Base-by-base conservation (phyloP, 495 filamentous ascomycete genomes). In the Tetracladium setigerum region DNA sequence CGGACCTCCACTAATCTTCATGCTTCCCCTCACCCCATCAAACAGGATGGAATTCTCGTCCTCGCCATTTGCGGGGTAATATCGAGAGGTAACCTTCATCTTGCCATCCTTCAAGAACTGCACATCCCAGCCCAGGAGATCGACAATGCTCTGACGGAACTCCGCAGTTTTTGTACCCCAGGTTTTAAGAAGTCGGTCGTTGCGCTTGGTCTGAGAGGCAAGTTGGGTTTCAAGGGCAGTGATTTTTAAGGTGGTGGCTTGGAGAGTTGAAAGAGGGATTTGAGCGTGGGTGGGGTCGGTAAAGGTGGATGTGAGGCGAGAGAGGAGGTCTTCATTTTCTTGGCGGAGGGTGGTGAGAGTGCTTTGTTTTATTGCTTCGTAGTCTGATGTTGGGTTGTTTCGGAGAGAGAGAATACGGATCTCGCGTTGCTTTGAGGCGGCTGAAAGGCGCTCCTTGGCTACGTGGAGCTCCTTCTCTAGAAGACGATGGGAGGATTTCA, bases 1-100 rank as follows among this genome's bases (percentile, higher is more conserved):
- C 4, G 88, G 87, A 0, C 92, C 92, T 5, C 92, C 92, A 13
- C 82, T 83, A 49, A 97, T 84, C 71, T 97, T 97, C 92, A 98
- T 98, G 17, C 87, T 95, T 19, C 92, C 81, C 24, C 38, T 84
- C 65, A 97, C 91, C 17, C 91, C 94, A 67, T 99, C 92, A 66
- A 99, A 97, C 1, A 95, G 79, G 49, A 99, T 95, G 39, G 83
- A 88, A 52, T 91, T 94, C 73, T 88, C 86, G 62, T 86, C 76
- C 60, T 86, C 82, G 35, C 78, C 80, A 33, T 78, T 79, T 4
- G 75, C 79, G 0, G 86, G 79, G 54, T 83, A 83, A 59, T 88
- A 89, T 59, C 89, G 78, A 39, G 74, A 81, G 22, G 88, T 89
- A 41, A 95, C 84, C 12, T 84, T 77, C 57, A 95, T 91, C 56